Base-by-base conservation (phyloP, 371 early-diverging fungal genomes). In the Funneliformis caledonium region DNA sequence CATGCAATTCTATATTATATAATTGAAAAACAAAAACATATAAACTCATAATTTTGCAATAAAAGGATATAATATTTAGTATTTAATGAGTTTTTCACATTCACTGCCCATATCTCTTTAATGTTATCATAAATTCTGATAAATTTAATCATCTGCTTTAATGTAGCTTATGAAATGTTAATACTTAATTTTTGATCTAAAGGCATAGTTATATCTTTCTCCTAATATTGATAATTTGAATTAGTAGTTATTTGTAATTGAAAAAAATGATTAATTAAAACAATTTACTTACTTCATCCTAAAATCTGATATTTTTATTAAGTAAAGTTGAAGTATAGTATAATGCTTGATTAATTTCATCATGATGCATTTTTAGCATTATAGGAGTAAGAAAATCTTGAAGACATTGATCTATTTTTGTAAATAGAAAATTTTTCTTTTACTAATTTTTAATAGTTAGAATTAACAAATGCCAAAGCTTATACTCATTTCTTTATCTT, bases 401-500 rank as follows among this genome's bases (percentile, higher is more conserved):
- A 62, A n/a, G 31, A 62, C 22, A 62, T 62, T 62, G n/a, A 31
- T 62, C 62, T 26, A 62, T 62, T 26, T 31, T 6, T 62, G 62
- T 62, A 10, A 62, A 62, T 10, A 62, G 10, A 62, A 62, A 62
- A 22, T 62, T 16, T 62, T 2, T 37, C 2, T 37, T 37, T 37
- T 37, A 2, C 2, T 62, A 2, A 37, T 37, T 37, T 37, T 37
- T 37, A 37, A 37, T 37, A 2, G 37, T 2, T 37, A 2, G 37
- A 37, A 37, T 37, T 37, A 2, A 1, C 37, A 37, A 2, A 2
- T 37, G 37, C 37, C 37, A 37, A 37, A 37, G 2, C 7, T 3
- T 22, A 62, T 62, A 62, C 26, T 62, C 64, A 12, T 26, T 62
- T 62, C 26, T 62, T 64, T 62, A 62, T 62, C 26, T 62, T 62